phyloP scores from a whole-genome alignment of 148 eudicot species.

The Vaccinium myrtillus region DNA sequence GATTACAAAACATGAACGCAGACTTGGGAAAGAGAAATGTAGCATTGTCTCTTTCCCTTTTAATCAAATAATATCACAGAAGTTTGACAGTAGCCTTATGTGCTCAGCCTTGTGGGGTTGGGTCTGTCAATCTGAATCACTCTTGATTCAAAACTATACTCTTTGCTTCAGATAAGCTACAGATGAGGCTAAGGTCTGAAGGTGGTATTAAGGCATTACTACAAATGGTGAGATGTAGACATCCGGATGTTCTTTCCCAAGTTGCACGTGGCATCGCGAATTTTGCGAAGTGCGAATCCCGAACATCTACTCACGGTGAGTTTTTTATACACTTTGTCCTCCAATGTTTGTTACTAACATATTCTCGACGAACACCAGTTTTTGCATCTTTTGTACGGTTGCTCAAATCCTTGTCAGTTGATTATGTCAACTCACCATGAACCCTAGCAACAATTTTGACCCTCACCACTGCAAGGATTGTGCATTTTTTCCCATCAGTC shows the following conservation, averaged over 20 bases:
- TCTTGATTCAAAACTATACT: not conserved
- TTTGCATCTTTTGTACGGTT: not conserved
- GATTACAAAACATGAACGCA: not conserved
- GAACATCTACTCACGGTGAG: conserved; percentile 80
- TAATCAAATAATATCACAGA: not conserved
- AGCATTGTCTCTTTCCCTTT: not conserved
- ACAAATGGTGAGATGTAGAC: conserved; percentile 94
- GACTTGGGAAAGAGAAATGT: conserved; percentile 2
- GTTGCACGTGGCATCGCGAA: conserved; percentile 99
- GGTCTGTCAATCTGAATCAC: not conserved
- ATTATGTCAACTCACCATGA: not conserved
- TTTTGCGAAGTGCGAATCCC: conserved; percentile 97
- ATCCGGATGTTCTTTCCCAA: conserved; percentile 96
- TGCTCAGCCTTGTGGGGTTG: not conserved
- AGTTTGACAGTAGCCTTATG: not conserved
- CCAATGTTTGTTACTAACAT: not conserved
- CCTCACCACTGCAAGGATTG: not conserved
- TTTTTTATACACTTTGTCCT: conserved; percentile 16
- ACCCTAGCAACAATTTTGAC: not conserved
- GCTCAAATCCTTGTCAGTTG: not conserved
- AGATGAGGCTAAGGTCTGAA: conserved; percentile 79
- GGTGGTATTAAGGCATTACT: conserved; percentile 95
- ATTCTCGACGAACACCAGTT: not conserved
- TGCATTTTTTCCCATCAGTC: not conserved
- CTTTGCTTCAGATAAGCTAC: conserved; percentile 70